Evolutionary conservation across 2,329 filamentous ascomycete genomes (phyloP).

Genomic region (Diplodia scrobiculata): DNA sequence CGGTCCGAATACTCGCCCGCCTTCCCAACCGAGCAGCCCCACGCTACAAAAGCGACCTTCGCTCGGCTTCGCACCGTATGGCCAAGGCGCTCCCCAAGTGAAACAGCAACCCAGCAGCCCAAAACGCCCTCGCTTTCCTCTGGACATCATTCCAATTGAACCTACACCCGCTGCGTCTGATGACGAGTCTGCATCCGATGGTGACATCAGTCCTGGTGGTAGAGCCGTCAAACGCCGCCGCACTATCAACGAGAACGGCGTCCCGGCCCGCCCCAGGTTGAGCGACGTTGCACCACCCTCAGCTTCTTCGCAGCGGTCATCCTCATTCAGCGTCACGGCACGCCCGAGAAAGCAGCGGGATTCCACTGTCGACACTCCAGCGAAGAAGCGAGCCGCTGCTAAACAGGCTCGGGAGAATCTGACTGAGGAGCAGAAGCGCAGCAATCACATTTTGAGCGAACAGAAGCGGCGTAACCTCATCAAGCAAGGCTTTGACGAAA

Average conservation of each 20-base stretch:
- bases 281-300: background rate
- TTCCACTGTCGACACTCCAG: constrained; percentile 7
- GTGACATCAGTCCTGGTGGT: constrained; percentile 18
- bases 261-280: background rate
- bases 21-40: constrained; percentile 24
- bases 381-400: constrained; percentile 5
- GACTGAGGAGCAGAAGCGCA: constrained; percentile 76
- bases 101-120: constrained; percentile 22
- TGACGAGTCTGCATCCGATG: constrained; percentile 21
- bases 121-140: background rate
- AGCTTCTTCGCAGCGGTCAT: constrained; percentile 15
- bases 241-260: constrained; percentile 23
- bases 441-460: constrained; percentile 84
- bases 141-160: constrained; percentile 12
- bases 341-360: constrained; percentile 37
- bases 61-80: background rate
- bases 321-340: constrained; percentile 24
- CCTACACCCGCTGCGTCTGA: constrained; percentile 14
- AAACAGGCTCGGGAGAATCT: constrained; percentile 56
- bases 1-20: constrained; percentile 9
- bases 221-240: constrained; percentile 21
- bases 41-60: constrained; percentile 11
- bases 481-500: constrained; percentile 77
- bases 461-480: constrained; percentile 83
- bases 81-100: background rate